A percentile compares a stretch with the other conserved stretches of the same genome.
Evolutionary conservation across 2,329 filamentous ascomycete species (phyloP).

Genomic region (Penicillium sp.): DNA sequence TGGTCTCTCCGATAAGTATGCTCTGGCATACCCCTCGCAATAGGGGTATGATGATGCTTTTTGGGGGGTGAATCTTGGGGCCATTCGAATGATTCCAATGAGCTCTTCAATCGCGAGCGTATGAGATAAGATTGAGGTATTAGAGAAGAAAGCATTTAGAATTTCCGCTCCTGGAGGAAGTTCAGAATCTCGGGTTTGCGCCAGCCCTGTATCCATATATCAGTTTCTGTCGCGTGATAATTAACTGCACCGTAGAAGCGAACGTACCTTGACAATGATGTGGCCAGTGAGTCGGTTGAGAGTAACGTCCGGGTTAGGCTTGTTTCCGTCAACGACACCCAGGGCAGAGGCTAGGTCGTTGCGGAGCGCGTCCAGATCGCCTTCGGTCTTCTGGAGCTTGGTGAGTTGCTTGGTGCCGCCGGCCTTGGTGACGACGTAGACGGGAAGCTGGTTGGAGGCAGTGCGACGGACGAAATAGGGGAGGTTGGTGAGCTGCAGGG

Average conservation of each 20-base stretch:
- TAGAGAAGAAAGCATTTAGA: conserved; percentile 30
- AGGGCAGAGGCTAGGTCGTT: conserved; percentile 63
- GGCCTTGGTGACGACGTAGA: conserved; percentile 72
- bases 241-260: background rate
- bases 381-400: conserved; percentile 74
- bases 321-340: conserved; percentile 51
- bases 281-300: conserved; percentile 67
- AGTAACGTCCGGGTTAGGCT: conserved; percentile 41
- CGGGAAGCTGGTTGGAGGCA: conserved; percentile 66
- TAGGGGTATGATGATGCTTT: conserved; percentile 17
- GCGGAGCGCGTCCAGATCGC: conserved; percentile 64
- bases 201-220: conserved; percentile 45
- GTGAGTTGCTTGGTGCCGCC: conserved; percentile 77
- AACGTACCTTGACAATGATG: conserved; percentile 68
- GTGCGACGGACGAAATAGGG: conserved; percentile 75
- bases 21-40: conserved; percentile 9
- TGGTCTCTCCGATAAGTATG: conserved; percentile 13
- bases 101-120: conserved; percentile 4
- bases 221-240: conserved; percentile 6
- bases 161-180: conserved; percentile 50
- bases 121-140: background rate
- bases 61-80: conserved; percentile 4
- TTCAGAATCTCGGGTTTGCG: conserved; percentile 50
- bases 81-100: conserved; percentile 1
- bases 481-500: conserved; percentile 46